These are phyloP conservation scores for Fusarium sp. DNA, from an alignment of 2,329 filamentous ascomycete species.

Conservation along the genomic window DNA sequence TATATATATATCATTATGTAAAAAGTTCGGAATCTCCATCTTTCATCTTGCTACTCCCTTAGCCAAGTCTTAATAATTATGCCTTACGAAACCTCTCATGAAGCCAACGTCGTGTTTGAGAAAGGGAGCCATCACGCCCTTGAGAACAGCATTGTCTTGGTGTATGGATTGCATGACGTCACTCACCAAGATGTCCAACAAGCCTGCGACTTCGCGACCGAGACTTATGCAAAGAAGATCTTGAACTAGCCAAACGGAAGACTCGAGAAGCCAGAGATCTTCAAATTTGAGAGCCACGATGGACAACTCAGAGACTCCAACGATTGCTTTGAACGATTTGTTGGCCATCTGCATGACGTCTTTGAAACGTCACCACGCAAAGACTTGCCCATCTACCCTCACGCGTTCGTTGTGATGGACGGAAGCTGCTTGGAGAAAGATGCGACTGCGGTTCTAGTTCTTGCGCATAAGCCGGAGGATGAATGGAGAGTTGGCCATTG, in stretches of 20 bases:
- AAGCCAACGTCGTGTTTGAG: neutral
- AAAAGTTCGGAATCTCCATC: too few species aligned
- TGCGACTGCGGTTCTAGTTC: neutral
- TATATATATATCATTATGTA: too few species aligned
- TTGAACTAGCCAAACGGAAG: neutral
- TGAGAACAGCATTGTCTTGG: neutral
- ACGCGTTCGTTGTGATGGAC: neutral
- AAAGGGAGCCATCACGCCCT: accelerated
- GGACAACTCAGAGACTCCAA: accelerated
- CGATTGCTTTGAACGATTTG: accelerated
- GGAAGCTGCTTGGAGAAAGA: accelerated
- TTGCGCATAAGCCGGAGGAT: neutral
- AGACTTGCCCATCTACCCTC: neutral
- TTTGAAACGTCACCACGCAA: neutral
- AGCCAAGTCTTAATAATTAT: too few species aligned
- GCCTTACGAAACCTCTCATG: too few species aligned
- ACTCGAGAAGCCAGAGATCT: accelerated
- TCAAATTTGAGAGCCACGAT: accelerated
- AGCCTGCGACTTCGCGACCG: neutral
- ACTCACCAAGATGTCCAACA: accelerated
- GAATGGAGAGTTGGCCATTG: neutral
- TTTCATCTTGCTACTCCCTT: too few species aligned
- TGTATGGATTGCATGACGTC: neutral
- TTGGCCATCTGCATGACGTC: neutral
- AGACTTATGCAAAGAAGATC: neutral